phyloP scores from a whole-genome alignment of 139 green algal species.

The Closterium sp. region DNA sequence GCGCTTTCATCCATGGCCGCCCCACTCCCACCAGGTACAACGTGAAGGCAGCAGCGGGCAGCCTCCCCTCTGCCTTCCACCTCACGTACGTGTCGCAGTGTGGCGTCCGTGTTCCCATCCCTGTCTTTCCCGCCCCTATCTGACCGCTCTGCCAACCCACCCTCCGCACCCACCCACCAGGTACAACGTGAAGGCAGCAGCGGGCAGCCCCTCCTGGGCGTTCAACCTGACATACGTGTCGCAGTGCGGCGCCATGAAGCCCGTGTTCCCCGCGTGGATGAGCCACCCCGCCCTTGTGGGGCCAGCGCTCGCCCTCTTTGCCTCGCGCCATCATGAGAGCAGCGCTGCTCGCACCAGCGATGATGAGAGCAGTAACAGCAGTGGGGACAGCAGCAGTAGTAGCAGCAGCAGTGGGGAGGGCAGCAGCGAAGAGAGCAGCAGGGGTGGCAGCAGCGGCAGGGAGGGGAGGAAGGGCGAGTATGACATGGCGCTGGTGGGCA shows the following conservation, averaged over 20 bases:
- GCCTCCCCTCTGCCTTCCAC: too few relatives aligned
- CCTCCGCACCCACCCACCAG: background rate
- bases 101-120: too few relatives aligned
- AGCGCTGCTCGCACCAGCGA: too few relatives aligned
- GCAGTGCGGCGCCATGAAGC: background rate
- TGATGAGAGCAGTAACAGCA: background rate
- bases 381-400: background rate
- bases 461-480: background rate
- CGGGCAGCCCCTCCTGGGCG: too few relatives aligned
- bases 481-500: background rate
- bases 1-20: too few relatives aligned
- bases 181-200: background rate
- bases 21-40: too few relatives aligned
- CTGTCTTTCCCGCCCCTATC: too few relatives aligned
- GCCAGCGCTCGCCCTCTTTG: background rate
- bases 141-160: too few relatives aligned
- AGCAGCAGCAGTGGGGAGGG: background rate
- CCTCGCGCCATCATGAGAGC: too few relatives aligned
- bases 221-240: background rate
- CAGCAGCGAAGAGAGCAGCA: background rate
- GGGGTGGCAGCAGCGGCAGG: too few relatives aligned
- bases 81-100: too few relatives aligned
- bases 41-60: too few relatives aligned
- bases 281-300: background rate
- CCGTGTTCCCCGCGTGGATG: background rate